phyloP scores from a whole-genome alignment of 2,329 filamentous ascomycete genomes.

The Fusarium sp. region DNA sequence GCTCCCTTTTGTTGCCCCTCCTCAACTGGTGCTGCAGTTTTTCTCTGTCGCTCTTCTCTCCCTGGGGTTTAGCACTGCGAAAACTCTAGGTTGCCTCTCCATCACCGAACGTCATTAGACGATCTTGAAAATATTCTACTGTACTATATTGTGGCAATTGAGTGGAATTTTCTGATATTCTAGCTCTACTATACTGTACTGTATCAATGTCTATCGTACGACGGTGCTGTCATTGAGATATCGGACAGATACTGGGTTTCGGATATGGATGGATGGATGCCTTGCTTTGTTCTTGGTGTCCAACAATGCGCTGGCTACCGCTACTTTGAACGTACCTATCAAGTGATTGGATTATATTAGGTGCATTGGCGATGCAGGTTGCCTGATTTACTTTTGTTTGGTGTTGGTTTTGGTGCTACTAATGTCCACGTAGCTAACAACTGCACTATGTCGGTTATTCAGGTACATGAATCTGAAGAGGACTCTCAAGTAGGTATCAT shows the following conservation, averaged over 20 bases:
- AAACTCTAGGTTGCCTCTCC: slow-evolving; percentile 26
- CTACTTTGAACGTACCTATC: slow-evolving; percentile 13
- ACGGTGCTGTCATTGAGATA: slow-evolving; percentile 9
- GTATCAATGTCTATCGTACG: neutral
- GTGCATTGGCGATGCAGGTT: slow-evolving; percentile 13
- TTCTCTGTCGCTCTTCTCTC: slow-evolving; percentile 39
- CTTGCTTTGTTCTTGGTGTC: slow-evolving; percentile 15
- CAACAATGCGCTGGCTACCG: slow-evolving; percentile 30
- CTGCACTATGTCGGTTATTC: neutral
- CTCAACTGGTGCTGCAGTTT: slow-evolving; percentile 24
- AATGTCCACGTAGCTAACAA: slow-evolving; percentile 15
- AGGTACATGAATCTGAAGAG: slow-evolving; percentile 5
- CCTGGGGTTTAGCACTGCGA: slow-evolving; percentile 34
- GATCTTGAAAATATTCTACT: neutral
- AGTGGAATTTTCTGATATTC: slow-evolving; percentile 19
- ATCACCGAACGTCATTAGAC: slow-evolving; percentile 33
- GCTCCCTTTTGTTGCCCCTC: slow-evolving; percentile 38
- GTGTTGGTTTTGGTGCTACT: neutral
- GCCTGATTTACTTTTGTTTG: slow-evolving; percentile 22
- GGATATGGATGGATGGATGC: neutral
- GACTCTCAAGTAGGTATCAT: neutral
- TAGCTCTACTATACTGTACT: neutral
- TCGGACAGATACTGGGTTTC: slow-evolving; percentile 1
- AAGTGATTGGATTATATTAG: slow-evolving; percentile 18
- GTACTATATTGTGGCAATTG: slow-evolving; percentile 27